These are phyloP conservation scores for Vaccinium vitisidaea DNA, from an alignment of 148 eudicot genomes.

Conservation along the genomic window DNA sequence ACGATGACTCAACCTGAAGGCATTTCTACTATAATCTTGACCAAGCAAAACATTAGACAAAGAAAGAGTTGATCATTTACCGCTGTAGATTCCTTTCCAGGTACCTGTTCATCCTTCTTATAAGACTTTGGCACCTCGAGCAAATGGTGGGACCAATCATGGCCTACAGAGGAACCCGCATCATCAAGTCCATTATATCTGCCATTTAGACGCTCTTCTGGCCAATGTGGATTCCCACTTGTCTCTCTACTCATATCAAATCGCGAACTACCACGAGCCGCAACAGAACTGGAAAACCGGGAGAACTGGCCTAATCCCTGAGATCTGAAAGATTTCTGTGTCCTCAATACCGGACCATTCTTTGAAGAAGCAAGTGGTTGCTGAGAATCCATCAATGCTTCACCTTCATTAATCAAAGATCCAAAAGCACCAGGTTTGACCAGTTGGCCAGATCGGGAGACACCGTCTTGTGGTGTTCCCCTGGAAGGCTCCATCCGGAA, in stretches of 20 bases:
- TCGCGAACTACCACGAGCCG: constrained; percentile 40
- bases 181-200: constrained; percentile 32
- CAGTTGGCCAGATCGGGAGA: constrained; percentile 25
- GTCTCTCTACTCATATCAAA: constrained; percentile 42
- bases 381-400: constrained; percentile 21
- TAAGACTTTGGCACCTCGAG: constrained; percentile 35
- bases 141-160: constrained; percentile 42
- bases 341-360: constrained; percentile 28
- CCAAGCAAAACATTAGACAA: neutral
- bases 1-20: neutral
- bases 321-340: constrained; percentile 42
- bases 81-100: constrained; percentile 31
- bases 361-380: constrained; percentile 25
- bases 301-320: constrained; percentile 43
- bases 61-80: constrained; percentile 21
- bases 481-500: constrained; percentile 42
- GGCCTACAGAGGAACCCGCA: constrained; percentile 33
- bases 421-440: constrained; percentile 25
- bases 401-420: constrained; percentile 27
- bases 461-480: constrained; percentile 21
- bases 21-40: neutral
- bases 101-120: constrained; percentile 33
- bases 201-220: constrained; percentile 32
- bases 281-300: constrained; percentile 59
- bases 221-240: constrained; percentile 36